phyloP scores from a whole-genome alignment of 2,329 filamentous ascomycete species.

The Akanthomyces muscarius region DNA sequence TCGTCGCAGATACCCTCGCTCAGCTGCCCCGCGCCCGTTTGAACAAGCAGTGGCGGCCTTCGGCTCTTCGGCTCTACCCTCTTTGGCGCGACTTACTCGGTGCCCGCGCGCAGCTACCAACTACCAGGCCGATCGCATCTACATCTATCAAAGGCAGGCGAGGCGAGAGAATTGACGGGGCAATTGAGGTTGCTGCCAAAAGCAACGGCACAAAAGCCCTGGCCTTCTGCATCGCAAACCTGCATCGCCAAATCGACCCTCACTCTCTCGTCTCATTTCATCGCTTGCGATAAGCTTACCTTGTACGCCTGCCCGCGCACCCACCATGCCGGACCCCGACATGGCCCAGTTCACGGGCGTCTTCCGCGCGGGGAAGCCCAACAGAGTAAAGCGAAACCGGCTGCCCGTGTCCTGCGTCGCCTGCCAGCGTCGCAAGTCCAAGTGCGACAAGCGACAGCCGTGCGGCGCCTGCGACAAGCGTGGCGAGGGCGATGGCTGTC shows the following conservation, averaged over 20 bases:
- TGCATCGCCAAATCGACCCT: background rate
- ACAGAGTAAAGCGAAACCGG: constrained; percentile 37
- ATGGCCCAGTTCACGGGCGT: constrained; percentile 28
- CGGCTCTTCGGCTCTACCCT: background rate
- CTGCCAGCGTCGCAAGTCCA: constrained; percentile 41
- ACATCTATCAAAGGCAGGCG: background rate
- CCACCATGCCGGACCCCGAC: constrained; percentile 14
- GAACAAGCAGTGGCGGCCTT: background rate
- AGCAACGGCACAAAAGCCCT: background rate
- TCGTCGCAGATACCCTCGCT: background rate
- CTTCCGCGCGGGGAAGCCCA: constrained; percentile 34
- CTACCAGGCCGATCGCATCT: background rate
- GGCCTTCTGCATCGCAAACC: background rate
- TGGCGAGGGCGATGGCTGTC: constrained; percentile 32
- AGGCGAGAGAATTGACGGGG: background rate
- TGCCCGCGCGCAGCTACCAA: background rate
- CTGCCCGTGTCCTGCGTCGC: constrained; percentile 39
- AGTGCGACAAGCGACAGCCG: constrained; percentile 39
- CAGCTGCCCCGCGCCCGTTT: background rate
- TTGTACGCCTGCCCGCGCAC: background rate
- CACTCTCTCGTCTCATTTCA: background rate
- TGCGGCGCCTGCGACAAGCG: constrained; percentile 39
- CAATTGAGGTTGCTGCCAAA: background rate
- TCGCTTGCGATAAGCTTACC: background rate
- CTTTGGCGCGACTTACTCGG: background rate